phyloP scores from a whole-genome alignment of 495 filamentous ascomycete genomes.

The Immersiella caudata region DNA sequence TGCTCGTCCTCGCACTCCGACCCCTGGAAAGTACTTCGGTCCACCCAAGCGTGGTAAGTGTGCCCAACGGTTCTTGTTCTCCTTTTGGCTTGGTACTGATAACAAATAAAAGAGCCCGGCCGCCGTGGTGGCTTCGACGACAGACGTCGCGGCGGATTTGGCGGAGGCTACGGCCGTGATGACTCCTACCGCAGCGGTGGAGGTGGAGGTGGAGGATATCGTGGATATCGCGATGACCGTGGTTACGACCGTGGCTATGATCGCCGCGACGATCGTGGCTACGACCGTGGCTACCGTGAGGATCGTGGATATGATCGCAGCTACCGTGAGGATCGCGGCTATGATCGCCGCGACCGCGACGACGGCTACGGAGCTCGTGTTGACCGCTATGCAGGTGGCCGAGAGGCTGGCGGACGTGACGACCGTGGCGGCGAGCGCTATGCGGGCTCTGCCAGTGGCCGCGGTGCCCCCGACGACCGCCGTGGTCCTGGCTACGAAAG shows the following conservation, averaged over 20 bases:
- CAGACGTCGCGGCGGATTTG: constrained; percentile 34
- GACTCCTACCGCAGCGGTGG: constrained; percentile 49
- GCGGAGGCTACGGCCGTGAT: constrained; percentile 42
- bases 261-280: constrained; percentile 46
- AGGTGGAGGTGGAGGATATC: constrained; percentile 32
- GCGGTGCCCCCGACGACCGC: constrained; percentile 52
- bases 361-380: constrained; percentile 53
- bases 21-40: constrained; percentile 98
- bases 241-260: constrained; percentile 40
- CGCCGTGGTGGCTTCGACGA: constrained; percentile 34
- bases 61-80: constrained; percentile 5
- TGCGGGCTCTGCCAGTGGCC: constrained; percentile 46
- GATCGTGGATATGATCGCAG: constrained; percentile 53
- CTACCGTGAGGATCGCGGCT: constrained; percentile 61
- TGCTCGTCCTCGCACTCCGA: constrained; percentile 90
- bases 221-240: constrained; percentile 51
- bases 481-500: constrained; percentile 57
- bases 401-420: constrained; percentile 47
- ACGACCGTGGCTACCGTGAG: constrained; percentile 50
- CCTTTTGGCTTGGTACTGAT: constrained; percentile 14
- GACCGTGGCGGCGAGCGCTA: constrained; percentile 44
- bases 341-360: constrained; percentile 59
- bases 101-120: constrained; percentile 37
- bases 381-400: constrained; percentile 48
- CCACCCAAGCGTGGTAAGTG: constrained; percentile 93